Percentiles rank a stretch among this genome's conserved stretches.
These are phyloP conservation scores for Pinus taeda DNA, from an alignment of 75 land plant genomes.

Conservation along the genomic window DNA sequence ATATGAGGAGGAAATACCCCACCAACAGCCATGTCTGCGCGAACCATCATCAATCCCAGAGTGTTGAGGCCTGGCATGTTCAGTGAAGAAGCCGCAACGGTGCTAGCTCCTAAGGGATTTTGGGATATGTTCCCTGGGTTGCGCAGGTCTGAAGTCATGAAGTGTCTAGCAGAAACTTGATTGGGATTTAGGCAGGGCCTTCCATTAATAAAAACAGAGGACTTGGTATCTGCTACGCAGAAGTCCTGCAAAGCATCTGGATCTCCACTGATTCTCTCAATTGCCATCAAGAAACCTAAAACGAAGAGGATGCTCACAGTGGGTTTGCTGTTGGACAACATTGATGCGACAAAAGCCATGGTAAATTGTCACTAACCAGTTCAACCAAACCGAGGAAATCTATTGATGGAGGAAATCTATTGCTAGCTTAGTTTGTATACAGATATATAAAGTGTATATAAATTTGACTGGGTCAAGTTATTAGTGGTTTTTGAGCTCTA, in stretches of 20 bases:
- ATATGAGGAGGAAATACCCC: constrained; percentile 24
- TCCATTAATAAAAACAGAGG: constrained; percentile 5
- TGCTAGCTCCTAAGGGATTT: neutral
- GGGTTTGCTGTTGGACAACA: no score
- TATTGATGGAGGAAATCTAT: no score
- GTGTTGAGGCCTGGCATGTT: constrained; percentile 21
- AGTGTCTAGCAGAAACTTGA: neutral
- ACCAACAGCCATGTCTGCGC: constrained; percentile 11
- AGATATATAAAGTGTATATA: no score
- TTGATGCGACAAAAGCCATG: no score
- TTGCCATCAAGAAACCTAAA: no score
- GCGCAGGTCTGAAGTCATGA: neutral
- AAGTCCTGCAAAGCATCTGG: constrained; percentile 21
- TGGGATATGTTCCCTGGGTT: neutral
- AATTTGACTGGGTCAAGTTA: no score
- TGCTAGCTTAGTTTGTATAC: no score
- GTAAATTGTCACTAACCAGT: no score
- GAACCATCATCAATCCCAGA: constrained; percentile 13
- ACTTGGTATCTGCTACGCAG: constrained; percentile 17
- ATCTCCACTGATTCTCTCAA: neutral
- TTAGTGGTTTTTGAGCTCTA: no score
- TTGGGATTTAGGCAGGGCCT: constrained; percentile 3
- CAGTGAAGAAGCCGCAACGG: neutral
- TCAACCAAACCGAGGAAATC: no score
- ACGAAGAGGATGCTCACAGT: no score